Evolutionary conservation across 495 filamentous ascomycete species (phyloP).

Genomic region (Hypoxylon trugodes): DNA sequence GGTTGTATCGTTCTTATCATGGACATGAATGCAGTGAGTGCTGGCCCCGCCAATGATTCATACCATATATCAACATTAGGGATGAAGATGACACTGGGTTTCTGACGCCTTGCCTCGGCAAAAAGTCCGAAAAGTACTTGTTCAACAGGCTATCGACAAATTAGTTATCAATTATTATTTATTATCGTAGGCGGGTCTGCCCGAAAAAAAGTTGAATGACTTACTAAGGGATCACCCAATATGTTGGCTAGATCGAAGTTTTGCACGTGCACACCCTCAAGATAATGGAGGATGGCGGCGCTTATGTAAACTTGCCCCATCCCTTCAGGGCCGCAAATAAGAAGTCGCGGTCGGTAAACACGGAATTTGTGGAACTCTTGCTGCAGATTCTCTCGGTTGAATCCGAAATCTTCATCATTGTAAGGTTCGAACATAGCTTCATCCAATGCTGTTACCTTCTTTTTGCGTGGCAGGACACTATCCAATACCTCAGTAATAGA

Average conservation of each 20-base stretch:
- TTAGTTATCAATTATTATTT: no score
- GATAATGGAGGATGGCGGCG: constrained; percentile 83
- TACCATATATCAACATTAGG: constrained; percentile 91
- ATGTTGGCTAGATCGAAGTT: constrained; percentile 91
- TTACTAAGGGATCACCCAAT: constrained; percentile 65
- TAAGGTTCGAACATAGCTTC: constrained; percentile 94
- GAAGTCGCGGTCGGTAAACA: constrained; percentile 85
- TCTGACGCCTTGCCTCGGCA: constrained; percentile 89
- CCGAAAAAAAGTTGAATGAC: constrained; percentile 52
- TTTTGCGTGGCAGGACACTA: constrained; percentile 80
- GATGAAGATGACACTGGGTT: constrained; percentile 95
- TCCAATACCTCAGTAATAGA: constrained; percentile 73
- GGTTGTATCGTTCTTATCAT: constrained; percentile 81
- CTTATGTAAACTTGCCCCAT: constrained; percentile 97
- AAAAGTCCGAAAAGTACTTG: constrained; percentile 89
- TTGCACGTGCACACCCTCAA: constrained; percentile 94
- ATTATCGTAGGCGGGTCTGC: constrained; percentile 2
- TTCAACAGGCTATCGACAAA: constrained; percentile 69
- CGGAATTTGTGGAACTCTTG: constrained; percentile 90
- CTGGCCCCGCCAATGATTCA: constrained; percentile 53
- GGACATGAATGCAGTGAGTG: constrained; percentile 79
- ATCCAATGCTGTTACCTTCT: constrained; percentile 85
- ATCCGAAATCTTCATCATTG: constrained; percentile 75
- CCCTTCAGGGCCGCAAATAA: constrained; percentile 78
- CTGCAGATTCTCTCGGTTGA: constrained; percentile 83